Evolutionary conservation across 1,284 basidiomycete species (phyloP).

Genomic region (Phellinidium pouzarii): DNA sequence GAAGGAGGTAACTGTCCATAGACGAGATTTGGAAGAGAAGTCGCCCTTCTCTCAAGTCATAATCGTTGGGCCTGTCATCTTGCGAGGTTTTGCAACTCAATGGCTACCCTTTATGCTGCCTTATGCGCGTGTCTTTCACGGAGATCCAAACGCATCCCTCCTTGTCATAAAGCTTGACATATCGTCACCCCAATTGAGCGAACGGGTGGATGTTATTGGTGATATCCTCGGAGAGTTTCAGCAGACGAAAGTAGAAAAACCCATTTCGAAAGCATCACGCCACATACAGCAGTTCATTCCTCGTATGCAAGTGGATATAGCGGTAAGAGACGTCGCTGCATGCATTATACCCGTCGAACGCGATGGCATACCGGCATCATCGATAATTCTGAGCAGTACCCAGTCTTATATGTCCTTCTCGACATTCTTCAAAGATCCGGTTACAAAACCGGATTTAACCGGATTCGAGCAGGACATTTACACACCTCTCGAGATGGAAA

Average conservation of each 20-base stretch:
- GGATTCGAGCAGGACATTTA: neutral
- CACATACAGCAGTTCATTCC: conserved; percentile 11
- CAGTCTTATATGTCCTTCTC: conserved; percentile 14
- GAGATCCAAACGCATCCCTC: conserved; percentile 54
- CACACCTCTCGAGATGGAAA: conserved; percentile 12
- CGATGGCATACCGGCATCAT: neutral
- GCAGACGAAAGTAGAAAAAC: conserved; percentile 14
- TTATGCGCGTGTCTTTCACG: conserved; percentile 42
- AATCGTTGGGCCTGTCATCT: conserved; percentile 35
- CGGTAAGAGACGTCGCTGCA: conserved; percentile 13
- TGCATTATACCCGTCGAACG: conserved; percentile 9
- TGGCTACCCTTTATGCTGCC: conserved; percentile 53
- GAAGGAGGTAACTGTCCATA: conserved; percentile 31
- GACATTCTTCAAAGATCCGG: conserved; percentile 9
- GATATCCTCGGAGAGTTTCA: conserved; percentile 31
- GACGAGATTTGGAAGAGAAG: conserved; percentile 15
- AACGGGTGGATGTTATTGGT: conserved; percentile 45
- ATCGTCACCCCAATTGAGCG: conserved; percentile 41
- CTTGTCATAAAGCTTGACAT: conserved; percentile 45
- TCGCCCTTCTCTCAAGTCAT: conserved; percentile 34
- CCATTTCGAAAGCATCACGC: conserved; percentile 38
- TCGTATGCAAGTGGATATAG: conserved; percentile 10
- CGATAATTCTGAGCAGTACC: conserved; percentile 16
- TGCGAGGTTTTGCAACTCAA: conserved; percentile 44
- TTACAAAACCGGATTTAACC: neutral